A percentile compares a stretch with the other conserved stretches of the same genome.
These are phyloP conservation scores for Morella rubra DNA, from an alignment of 306 rosid species.

Conservation along the genomic window DNA sequence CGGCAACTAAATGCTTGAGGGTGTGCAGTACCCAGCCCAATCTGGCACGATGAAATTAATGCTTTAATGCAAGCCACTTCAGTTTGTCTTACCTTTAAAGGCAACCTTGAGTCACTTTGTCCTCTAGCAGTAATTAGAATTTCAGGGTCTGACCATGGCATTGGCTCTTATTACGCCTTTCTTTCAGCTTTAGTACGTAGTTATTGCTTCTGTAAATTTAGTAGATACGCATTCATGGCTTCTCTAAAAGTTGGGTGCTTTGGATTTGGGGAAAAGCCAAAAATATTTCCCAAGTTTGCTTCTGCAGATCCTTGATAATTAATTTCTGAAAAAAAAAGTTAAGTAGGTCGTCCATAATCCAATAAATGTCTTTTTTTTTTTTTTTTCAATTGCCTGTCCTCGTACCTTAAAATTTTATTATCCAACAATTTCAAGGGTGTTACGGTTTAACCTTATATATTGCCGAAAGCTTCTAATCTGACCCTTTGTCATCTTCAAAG, in stretches of 20 bases:
- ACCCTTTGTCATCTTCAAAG: neutral
- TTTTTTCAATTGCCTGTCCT: neutral
- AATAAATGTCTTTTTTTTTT: neutral
- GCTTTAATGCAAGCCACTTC: neutral
- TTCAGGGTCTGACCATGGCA: neutral
- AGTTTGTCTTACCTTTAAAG: neutral
- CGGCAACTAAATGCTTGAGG: too few species aligned
- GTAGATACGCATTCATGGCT: neutral
- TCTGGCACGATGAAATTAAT: too few species aligned
- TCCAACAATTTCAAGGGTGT: neutral
- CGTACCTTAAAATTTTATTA: neutral
- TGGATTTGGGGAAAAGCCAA: neutral
- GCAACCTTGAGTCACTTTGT: neutral
- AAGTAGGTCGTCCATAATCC: neutral
- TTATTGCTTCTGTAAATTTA: neutral
- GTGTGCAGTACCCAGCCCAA: too few species aligned
- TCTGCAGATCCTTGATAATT: neutral
- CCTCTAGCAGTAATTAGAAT: neutral
- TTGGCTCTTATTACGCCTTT: neutral
- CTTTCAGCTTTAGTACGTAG: neutral
- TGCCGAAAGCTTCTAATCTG: neutral
- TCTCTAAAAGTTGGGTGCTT: neutral
- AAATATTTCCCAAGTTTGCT: neutral
- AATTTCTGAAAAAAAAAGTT: neutral
- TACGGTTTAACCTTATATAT: neutral